Evolutionary conservation across 164 flowering plant genomes (phyloP).

Genomic region (Protea cynaroides): DNA sequence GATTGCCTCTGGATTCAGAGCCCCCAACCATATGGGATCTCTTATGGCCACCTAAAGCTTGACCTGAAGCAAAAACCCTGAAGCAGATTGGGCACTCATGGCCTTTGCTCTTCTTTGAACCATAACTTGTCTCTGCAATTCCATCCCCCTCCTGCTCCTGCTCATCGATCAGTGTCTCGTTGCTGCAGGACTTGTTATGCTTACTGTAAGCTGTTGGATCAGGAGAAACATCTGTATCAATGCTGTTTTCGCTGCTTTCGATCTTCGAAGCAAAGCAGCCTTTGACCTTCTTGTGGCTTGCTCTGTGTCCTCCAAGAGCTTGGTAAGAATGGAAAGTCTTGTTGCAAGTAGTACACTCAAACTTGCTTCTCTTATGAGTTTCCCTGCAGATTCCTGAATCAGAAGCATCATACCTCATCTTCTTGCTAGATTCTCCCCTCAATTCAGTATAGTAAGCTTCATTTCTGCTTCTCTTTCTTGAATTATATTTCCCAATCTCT

Average conservation of each 20-base stretch:
- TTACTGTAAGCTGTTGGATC: slow-evolving; percentile 19
- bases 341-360: slow-evolving; percentile 41
- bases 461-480: slow-evolving; percentile 17
- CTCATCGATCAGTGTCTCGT: slow-evolving; percentile 16
- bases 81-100: slow-evolving; percentile 61
- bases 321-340: slow-evolving; percentile 50
- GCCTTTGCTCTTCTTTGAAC: slow-evolving; percentile 31
- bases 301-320: slow-evolving; percentile 59
- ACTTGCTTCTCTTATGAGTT: slow-evolving; percentile 33
- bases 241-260: slow-evolving; percentile 42
- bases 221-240: slow-evolving; percentile 25
- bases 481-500: slow-evolving; percentile 21
- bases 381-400: slow-evolving; percentile 14
- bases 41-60: slow-evolving; percentile 79
- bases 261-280: slow-evolving; percentile 26
- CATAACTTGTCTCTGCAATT: slow-evolving; percentile 19
- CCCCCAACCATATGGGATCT: slow-evolving; percentile 52
- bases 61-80: slow-evolving; percentile 60
- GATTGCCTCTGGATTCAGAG: slow-evolving; percentile 16
- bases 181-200: slow-evolving; percentile 13
- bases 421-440: slow-evolving; percentile 15
- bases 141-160: no score
- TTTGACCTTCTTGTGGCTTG: slow-evolving; percentile 41
- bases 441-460: slow-evolving; percentile 17
- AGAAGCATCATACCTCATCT: slow-evolving; percentile 10